phyloP scores from a whole-genome alignment of 352 stramenopile genomes.

The Phytopythium chamaehyphon region DNA sequence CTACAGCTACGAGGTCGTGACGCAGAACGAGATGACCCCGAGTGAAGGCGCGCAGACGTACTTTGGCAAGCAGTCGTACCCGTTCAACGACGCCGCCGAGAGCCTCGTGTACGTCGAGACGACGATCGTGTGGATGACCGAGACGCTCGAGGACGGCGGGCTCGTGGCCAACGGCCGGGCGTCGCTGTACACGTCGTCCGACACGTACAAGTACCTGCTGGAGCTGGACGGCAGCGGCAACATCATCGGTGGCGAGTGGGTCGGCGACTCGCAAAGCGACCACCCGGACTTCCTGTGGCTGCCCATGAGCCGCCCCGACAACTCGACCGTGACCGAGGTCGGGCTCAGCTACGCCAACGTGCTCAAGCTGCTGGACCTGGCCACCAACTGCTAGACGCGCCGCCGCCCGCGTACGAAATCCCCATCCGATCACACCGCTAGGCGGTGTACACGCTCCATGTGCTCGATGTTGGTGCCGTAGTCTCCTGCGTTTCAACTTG shows the following conservation, averaged over 20 bases:
- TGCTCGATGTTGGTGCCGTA: too few relatives aligned
- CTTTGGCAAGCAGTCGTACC: conserved; percentile 38
- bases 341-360: conserved; percentile 32
- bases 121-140: conserved; percentile 38
- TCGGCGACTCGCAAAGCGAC: conserved; percentile 23
- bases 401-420: too few relatives aligned
- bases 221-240: conserved; percentile 28
- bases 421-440: conserved; percentile 4
- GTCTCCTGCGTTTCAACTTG: neutral
- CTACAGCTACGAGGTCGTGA: conserved; percentile 31
- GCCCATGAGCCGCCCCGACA: conserved; percentile 17
- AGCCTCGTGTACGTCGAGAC: conserved; percentile 41
- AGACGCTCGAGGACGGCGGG: conserved; percentile 35
- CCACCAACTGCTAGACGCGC: conserved; percentile 15
- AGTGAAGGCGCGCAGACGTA: conserved; percentile 26
- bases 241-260: conserved; percentile 43
- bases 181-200: conserved; percentile 17
- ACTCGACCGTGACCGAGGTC: conserved; percentile 21
- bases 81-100: conserved; percentile 41
- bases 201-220: conserved; percentile 41
- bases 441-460: conserved; percentile 2
- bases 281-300: conserved; percentile 48
- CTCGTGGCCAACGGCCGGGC: conserved; percentile 23
- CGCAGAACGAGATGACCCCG: conserved; percentile 27
- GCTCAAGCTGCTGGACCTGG: conserved; percentile 15